Percentiles rank a stretch among this genome's conserved stretches.
phyloP scores from a whole-genome alignment of 768 basidiomycete genomes.

The Agrocybe praecox region DNA sequence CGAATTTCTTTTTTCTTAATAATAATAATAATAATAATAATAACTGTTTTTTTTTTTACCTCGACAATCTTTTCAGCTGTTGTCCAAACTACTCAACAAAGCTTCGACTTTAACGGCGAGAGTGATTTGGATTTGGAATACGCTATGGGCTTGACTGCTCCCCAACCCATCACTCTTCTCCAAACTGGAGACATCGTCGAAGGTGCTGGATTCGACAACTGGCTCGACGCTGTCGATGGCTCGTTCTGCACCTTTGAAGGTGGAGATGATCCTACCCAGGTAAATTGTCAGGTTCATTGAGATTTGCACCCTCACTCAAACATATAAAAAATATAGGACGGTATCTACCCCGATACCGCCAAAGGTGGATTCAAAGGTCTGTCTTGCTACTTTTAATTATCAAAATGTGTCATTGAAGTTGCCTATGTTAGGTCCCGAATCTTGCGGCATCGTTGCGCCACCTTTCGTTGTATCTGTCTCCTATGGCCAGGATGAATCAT shows the following conservation, averaged over 20 bases:
- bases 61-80: slow-evolving; percentile 32
- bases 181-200: slow-evolving; percentile 46
- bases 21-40: neutral
- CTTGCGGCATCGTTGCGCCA: slow-evolving; percentile 37
- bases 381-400: neutral
- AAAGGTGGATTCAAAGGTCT: slow-evolving; percentile 26
- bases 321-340: slow-evolving; percentile 9
- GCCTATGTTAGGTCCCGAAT: slow-evolving; percentile 28
- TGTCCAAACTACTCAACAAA: slow-evolving; percentile 40
- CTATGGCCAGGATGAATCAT: slow-evolving; percentile 35
- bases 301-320: neutral
- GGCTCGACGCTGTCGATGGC: slow-evolving; percentile 48
- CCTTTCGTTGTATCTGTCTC: slow-evolving; percentile 37
- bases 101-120: slow-evolving; percentile 55
- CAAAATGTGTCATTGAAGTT: neutral
- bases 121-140: slow-evolving; percentile 62
- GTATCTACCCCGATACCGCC: slow-evolving; percentile 22
- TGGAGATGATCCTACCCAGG: slow-evolving; percentile 39
- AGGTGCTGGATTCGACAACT: slow-evolving; percentile 49
- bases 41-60: neutral
- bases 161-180: slow-evolving; percentile 41
- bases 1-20: neutral
- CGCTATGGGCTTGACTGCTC: slow-evolving; percentile 46
- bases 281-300: slow-evolving; percentile 14
- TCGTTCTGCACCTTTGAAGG: slow-evolving; percentile 48